Base-by-base conservation (phyloP, 2,329 filamentous ascomycete genomes). In the Thermochaetoides dissita region DNA sequence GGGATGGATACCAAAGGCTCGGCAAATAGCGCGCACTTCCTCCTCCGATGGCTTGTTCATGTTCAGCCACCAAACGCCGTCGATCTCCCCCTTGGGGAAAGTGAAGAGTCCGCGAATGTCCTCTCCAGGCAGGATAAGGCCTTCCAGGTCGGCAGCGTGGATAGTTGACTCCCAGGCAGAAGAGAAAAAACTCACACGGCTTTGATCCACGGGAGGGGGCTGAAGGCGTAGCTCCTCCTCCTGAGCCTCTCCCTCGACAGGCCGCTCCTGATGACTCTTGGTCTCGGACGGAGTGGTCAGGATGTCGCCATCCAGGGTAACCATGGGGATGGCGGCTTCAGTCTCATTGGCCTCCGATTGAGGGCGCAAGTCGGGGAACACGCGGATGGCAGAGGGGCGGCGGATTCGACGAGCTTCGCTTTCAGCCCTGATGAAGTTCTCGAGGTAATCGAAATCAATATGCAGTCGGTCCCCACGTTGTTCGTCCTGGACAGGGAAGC, bases 41-140 rank as follows among this genome's bases (percentile, higher is more conserved):
- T 89, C 87, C 56, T 88, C 84, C 1, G 81, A 88, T 1, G 89
- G 86, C 52, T 84, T 86, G 58, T 89, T 82, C 59, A 95, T 81
- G 55, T 98, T 94, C 39, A 98, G 71, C 91, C 91, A 98, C 88
- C 89, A 98, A n/a, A 94, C 88, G 54, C 89, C 89, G 53, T 87
- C 72, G 2, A 65, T 61, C 47, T 78, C 74, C 30, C 72, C 70
- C 40, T 70, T 76, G 6, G 76, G 76, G 31, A 79, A 66, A 30
- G 69, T 67, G 58, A 98, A 98, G 8, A 98, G 75, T 43, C 87
- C 86, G 30, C 85, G 81, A 53, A 96, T 83, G 44, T 82, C 83
- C 59, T 95, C 91, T 7, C 87, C 89, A 2, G 88, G 87, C 44
- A 94, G 77, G 5, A 95, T 74, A 7, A 95, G 72, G 53, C 88